These are phyloP conservation scores for Stylonectria norvegica DNA, from an alignment of 2,329 filamentous ascomycete species.

Conservation along the genomic window DNA sequence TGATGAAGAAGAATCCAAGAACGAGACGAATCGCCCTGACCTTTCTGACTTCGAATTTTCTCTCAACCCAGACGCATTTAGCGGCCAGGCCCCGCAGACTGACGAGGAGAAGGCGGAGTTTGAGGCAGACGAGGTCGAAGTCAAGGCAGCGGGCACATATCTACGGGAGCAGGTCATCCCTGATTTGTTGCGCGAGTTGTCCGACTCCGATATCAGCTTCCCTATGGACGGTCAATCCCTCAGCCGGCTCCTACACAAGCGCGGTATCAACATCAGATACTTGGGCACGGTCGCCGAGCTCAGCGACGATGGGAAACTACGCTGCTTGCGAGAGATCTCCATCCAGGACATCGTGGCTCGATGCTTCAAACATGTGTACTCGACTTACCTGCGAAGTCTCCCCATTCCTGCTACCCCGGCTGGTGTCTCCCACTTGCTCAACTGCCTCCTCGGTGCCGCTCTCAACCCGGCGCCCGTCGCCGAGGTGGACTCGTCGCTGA, in stretches of 20 bases:
- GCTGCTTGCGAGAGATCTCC: slow-evolving; percentile 72
- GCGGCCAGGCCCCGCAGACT: slow-evolving; percentile 84
- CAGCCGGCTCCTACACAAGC: slow-evolving; percentile 85
- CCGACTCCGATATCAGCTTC: slow-evolving; percentile 91
- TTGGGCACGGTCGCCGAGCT: slow-evolving; percentile 78
- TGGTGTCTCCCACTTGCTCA: slow-evolving; percentile 82
- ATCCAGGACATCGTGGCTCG: slow-evolving; percentile 93
- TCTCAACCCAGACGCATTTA: slow-evolving; percentile 94
- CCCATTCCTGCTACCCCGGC: slow-evolving; percentile 76
- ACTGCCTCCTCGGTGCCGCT: slow-evolving; percentile 79
- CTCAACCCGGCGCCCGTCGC: slow-evolving; percentile 75
- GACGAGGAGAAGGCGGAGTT: slow-evolving; percentile 84
- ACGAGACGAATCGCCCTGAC: slow-evolving; percentile 63
- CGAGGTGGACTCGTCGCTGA: slow-evolving; percentile 72
- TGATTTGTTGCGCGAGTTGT: slow-evolving; percentile 80
- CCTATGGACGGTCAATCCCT: slow-evolving; percentile 97
- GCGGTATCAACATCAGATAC: slow-evolving; percentile 95
- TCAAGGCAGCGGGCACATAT: slow-evolving; percentile 77
- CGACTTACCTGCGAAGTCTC: slow-evolving; percentile 73
- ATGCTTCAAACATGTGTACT: slow-evolving; percentile 88
- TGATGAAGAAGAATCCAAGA: slow-evolving; percentile 10
- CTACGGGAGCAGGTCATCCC: slow-evolving; percentile 76
- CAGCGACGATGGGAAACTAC: slow-evolving; percentile 67
- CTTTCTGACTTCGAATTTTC: slow-evolving; percentile 82
- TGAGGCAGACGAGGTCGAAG: slow-evolving; percentile 80